A percentile compares a stretch with the other conserved stretches of the same genome.
Evolutionary conservation across 2,329 filamentous ascomycete species (phyloP).

Genomic region (Immersiporthe knoxdaviesiana): DNA sequence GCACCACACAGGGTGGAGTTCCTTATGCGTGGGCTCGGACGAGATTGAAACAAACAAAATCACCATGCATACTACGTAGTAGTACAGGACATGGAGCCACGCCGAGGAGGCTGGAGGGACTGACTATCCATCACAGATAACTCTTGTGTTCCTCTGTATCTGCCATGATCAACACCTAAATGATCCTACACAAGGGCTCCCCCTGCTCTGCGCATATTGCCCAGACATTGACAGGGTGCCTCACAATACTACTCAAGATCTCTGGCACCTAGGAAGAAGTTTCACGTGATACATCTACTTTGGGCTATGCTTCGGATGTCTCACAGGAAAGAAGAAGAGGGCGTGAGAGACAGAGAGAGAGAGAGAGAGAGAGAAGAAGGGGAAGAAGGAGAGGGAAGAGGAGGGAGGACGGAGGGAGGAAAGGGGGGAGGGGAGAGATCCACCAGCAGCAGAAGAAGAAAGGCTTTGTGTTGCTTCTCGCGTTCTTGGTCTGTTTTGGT

Average conservation of each 20-base stretch:
- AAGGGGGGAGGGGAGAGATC: neutral
- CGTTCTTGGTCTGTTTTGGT: conserved; percentile 1
- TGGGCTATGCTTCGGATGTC: neutral
- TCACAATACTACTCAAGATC: neutral
- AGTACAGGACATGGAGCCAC: neutral
- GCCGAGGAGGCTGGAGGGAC: neutral
- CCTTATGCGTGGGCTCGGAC: neutral
- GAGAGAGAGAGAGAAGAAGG: no score
- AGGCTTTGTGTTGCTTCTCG: conserved; percentile 13
- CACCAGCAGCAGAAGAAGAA: neutral
- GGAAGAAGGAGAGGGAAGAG: neutral
- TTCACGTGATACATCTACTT: neutral
- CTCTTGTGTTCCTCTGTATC: neutral
- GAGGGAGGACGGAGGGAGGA: no score
- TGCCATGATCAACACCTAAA: neutral
- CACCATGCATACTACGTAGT: neutral
- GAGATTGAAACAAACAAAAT: neutral
- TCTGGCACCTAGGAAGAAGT: neutral
- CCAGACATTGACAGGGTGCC: neutral
- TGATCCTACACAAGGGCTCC: neutral
- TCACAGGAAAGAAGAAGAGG: neutral
- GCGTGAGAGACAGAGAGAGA: no score
- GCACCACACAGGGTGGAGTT: neutral
- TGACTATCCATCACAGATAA: neutral
- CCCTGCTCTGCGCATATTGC: neutral